Percentiles rank a stretch among this genome's conserved stretches.
Evolutionary conservation across 768 basidiomycete species (phyloP).

Genomic region (Termitomyces sp.): DNA sequence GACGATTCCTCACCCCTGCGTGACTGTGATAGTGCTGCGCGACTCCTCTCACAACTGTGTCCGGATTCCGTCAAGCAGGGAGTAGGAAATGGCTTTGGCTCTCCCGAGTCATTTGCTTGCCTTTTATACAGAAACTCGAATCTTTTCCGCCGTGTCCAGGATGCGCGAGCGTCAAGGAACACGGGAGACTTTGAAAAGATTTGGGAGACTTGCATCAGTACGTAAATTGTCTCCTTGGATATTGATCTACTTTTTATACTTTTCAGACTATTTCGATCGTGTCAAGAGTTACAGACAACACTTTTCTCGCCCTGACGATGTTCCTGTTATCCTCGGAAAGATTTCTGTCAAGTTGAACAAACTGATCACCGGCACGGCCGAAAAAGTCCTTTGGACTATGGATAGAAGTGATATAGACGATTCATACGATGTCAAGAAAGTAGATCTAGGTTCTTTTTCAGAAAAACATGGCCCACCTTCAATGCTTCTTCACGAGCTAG

Average conservation of each 20-base stretch:
- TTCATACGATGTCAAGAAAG: too few species aligned
- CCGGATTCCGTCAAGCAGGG: too few species aligned
- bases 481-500: too few species aligned
- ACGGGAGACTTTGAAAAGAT: background rate
- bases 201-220: background rate
- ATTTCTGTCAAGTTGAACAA: background rate
- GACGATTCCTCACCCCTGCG: too few species aligned
- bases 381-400: background rate
- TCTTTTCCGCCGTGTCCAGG: background rate
- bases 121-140: too few species aligned
- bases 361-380: background rate
- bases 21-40: too few species aligned
- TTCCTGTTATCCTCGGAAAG: background rate
- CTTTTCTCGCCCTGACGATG: background rate
- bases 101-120: too few species aligned
- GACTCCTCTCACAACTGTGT: too few species aligned
- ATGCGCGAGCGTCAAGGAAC: background rate
- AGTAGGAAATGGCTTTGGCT: too few species aligned
- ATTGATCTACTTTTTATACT: background rate
- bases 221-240: background rate
- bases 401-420: too few species aligned
- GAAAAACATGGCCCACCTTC: too few species aligned
- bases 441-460: too few species aligned
- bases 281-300: background rate
- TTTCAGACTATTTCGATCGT: background rate